Base-by-base conservation (phyloP, 176 grass and related monocot genomes). In the Hsuehochloa calcarea region DNA sequence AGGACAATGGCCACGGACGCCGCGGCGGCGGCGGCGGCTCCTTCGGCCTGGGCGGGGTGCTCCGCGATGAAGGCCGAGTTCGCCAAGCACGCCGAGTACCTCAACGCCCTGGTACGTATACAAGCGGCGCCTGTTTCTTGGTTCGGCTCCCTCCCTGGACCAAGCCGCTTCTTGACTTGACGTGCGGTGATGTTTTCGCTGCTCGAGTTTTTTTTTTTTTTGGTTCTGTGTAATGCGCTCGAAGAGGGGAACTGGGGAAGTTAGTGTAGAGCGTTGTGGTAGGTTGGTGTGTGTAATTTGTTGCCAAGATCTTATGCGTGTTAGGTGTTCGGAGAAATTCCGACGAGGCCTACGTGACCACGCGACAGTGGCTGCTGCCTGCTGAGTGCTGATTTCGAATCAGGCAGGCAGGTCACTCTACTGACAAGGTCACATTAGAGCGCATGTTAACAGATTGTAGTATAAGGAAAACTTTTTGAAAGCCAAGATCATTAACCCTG, bases 41-140 rank as follows among this genome's bases (percentile, higher is more conserved):
- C 39, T 25, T 50, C 44, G 47, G 80, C 61, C 16, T 80, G 74
- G 7, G 76, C 22, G 50, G 80, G 59, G 41, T 79, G 85, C 68
- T 72, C 85, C 16, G 68, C 27, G 61, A 90, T 90, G 89, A 90
- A 87, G 89, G 68, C 68, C 13, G 80, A 87, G 74, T 90, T 90
- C 80, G 68, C 61, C 31, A 84, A 49, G 31, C 85, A 90, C 61
- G 34, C 84, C 31, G 89, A 84, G 31, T 90, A 80, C 84, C 85
- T 90, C 60, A 90, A 90, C 43, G 62, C 89, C 13, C 74, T 87
- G 74, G 85, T 90, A 86, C 16, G 74, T 43, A n/a, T n/a, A 6
- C 20, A 20, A 31, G 34, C 13, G 0, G 35, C 22, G 8, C 60
- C 63, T 6, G 29, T 79, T 59, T n/a, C 60, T 11, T 72, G 49